Evolutionary conservation across 23 red algal genomes (phyloP), one percentile per base, ranked within the genome.

Genomic region (Rhodosorus marinus): DNA sequence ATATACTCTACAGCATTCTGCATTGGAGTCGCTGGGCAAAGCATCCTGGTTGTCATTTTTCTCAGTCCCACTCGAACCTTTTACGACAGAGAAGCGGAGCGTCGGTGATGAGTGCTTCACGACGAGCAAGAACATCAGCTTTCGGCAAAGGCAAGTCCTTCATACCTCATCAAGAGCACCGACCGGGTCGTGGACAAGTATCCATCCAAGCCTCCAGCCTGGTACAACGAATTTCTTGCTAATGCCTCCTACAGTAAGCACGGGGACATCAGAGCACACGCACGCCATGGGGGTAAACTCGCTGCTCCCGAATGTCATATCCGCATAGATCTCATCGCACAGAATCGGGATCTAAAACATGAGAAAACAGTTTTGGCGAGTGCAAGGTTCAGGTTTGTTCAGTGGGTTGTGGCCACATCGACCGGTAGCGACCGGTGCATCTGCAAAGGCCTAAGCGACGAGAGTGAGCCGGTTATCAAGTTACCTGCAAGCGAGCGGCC

Each of bases 281-380:
- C 26, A 20, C 5, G 51, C 80, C 24, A 85, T 42, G 1, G 90
- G 47, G 8, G 54, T 59, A 40, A 85, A 98, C 24, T 22, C 40
- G 3, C 17, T 24, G 0, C 14, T 19, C 5, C 59, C 51, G 41
- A 98, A 98, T 23, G 72, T 64, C 78, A 98, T 98, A 29, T 85
- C 71, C 19, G 90, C 78, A 62, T 98, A 98, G 11, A 98, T 76
- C 46, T 98, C 90, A 62, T 98, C 90, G 26, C 73, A 74, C 26
- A 98, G 58, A 31, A 98, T 81, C 7, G 79, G 78, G 41, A 98
- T 28, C 26, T 60, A 54, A 64, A 85, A n/a, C n/a, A n/a, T n/a
- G n/a, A n/a, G n/a, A n/a, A n/a, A n/a, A n/a, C n/a, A n/a, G n/a
- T n/a, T n/a, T n/a, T n/a, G n/a, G n/a, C n/a, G n/a, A n/a, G n/a